Evolutionary conservation across 768 basidiomycete species (phyloP).

Genomic region (Phaffia tasmanica): DNA sequence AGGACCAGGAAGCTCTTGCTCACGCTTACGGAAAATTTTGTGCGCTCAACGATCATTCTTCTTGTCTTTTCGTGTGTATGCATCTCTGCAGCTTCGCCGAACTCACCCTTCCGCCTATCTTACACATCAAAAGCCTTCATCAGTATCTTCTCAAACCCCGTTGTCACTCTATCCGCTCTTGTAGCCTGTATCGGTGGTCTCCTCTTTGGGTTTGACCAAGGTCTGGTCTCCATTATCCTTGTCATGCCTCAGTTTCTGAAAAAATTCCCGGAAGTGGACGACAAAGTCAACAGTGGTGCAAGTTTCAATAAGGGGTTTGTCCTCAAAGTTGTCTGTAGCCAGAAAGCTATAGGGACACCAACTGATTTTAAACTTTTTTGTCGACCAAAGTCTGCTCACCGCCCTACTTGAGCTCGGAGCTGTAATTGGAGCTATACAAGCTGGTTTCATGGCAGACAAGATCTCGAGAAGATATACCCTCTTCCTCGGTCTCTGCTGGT

Average conservation of each 20-base stretch:
- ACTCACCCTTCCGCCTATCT: too few relatives aligned
- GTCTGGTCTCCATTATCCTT: conserved; percentile 7
- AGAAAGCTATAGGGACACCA: too few relatives aligned
- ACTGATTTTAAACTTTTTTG: not conserved
- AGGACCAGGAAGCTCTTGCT: conserved; percentile 2
- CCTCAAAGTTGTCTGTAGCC: not conserved
- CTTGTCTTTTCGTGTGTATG: too few relatives aligned
- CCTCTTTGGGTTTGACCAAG: conserved; percentile 12
- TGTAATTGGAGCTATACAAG: not conserved
- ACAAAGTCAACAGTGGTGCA: not conserved
- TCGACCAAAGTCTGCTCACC: not conserved
- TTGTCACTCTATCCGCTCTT: not conserved
- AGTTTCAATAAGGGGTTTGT: conserved; percentile 3
- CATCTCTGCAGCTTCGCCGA: too few relatives aligned
- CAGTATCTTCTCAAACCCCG: not conserved
- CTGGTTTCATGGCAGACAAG: conserved; percentile 1
- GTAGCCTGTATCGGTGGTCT: conserved; percentile 1
- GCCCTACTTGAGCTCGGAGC: conserved; percentile 10
- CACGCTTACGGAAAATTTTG: not conserved
- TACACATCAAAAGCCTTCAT: not conserved
- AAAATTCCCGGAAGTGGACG: not conserved
- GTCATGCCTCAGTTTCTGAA: conserved; percentile 1
- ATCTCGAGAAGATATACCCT: not conserved
- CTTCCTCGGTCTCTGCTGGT: not conserved
- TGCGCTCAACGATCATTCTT: too few relatives aligned